Evolutionary conservation across 2,329 filamentous ascomycete species (phyloP).

Genomic region (Penicillium brasilianum): DNA sequence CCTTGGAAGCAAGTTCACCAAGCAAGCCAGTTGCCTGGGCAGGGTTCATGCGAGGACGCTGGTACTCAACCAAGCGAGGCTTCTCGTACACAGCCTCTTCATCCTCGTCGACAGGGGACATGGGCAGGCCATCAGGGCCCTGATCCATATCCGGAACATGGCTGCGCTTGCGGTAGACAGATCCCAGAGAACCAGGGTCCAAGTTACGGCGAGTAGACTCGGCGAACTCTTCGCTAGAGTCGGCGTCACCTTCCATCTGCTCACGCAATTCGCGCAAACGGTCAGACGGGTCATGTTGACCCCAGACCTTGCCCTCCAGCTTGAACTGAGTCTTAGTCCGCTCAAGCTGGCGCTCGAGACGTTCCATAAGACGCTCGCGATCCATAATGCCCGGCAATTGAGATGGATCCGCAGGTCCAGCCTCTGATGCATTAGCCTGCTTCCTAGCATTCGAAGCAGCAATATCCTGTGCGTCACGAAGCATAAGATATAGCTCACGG

Average conservation of each 20-base stretch:
- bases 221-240: constrained; percentile 56
- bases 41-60: constrained; percentile 67
- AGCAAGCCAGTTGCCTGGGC: constrained; percentile 70
- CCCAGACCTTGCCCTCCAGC: constrained; percentile 90
- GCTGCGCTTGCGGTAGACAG: constrained; percentile 64
- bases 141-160: constrained; percentile 47
- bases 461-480: constrained; percentile 94
- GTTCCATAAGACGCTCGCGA: constrained; percentile 88
- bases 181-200: constrained; percentile 74
- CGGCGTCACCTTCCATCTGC: constrained; percentile 78
- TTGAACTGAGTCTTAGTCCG: constrained; percentile 98
- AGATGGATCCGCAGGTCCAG: constrained; percentile 62
- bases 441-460: constrained; percentile 84
- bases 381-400: constrained; percentile 93
- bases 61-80: constrained; percentile 76
- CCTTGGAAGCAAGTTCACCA: constrained; percentile 74
- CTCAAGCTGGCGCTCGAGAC: constrained; percentile 93
- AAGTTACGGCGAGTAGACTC: constrained; percentile 66
- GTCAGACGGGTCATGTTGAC: constrained; percentile 86
- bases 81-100: constrained; percentile 73
- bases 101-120: constrained; percentile 58
- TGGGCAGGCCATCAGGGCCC: constrained; percentile 42
- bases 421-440: constrained; percentile 50
- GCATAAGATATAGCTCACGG: constrained; percentile 95
- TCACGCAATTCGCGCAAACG: constrained; percentile 88